Base-by-base conservation (phyloP, 352 stramenopile genomes). In the Phytophthora lateralis region DNA sequence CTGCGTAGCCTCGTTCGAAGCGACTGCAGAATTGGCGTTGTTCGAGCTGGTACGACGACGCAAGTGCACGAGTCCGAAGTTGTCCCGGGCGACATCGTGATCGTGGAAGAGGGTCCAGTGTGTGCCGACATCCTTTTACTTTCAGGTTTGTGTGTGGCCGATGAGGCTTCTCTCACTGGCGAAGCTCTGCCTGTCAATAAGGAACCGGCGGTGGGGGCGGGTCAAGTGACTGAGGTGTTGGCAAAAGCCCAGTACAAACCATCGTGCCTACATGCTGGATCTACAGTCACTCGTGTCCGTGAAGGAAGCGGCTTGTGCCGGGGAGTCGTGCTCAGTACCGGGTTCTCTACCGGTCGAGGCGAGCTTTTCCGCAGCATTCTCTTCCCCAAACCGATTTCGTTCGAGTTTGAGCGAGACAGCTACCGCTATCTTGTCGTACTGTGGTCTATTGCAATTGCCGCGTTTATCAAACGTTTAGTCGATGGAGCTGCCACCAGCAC, bases 81-180 rank as follows among this genome's bases (percentile, higher is more conserved):
- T 21, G 73, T 89, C 11, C 75, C 78, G 1, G 77, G 80, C 21
- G 80, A 89, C 42, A 77, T 89, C 30, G 71, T 89, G 0, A 37
- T 69, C 4, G 42, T 89, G 17, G 45, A 55, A 4, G 55, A 64
- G 6, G 75, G 70, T 6, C 20, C 63, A 0, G 66, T 85, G 27
- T 71, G 75, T 24, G 73, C 75, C 29, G 80, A 89, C 37, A 61
- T 89, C 17, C 42, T 88, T 30, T 27, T 89, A 11, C 52, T 89
- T 21, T 73, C 48, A 3, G 80, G 80, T 11, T 51, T 67, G 8
- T 83, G 75, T 38, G 66, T 83, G 2, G 68, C 65, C 7, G 56
- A 89, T 54, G 80, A 86, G 46, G 60, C 80, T 1, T 77, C 73
- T 17, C 68, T 89, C 6, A 88, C 77, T 27, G 70, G 77, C 30